Percentiles rank a stretch among this genome's conserved stretches.
Evolutionary conservation across 345 rosid genomes (phyloP).

Genomic region (Physaria fendleri): DNA sequence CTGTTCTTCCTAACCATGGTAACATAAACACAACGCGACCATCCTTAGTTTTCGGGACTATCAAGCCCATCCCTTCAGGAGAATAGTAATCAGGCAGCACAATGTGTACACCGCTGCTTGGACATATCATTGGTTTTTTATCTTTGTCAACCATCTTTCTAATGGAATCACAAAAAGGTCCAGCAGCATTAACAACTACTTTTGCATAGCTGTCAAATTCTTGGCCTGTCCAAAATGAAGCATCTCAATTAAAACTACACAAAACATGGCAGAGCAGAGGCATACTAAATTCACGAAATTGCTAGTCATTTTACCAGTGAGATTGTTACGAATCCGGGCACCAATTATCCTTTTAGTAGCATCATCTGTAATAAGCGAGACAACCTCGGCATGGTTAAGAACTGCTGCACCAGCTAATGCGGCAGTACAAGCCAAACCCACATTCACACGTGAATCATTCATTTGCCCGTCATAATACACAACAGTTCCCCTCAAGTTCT

Average conservation of each 20-base stretch:
- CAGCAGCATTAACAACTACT: slow-evolving; percentile 91
- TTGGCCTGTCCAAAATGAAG: slow-evolving; percentile 41
- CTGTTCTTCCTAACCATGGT: slow-evolving; percentile 97
- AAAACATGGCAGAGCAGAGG: not conserved
- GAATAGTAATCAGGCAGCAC: slow-evolving; percentile 97
- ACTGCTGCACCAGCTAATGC: slow-evolving; percentile 92
- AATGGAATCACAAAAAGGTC: slow-evolving; percentile 89
- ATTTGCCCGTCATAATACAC: slow-evolving; percentile 98
- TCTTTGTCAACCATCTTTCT: slow-evolving; percentile 76
- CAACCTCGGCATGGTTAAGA: slow-evolving; percentile 91
- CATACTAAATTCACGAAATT: not conserved
- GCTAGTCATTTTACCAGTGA: slow-evolving; percentile 50
- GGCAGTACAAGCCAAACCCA: slow-evolving; percentile 86
- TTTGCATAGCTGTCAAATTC: slow-evolving; percentile 85
- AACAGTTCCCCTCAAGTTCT: slow-evolving; percentile 75
- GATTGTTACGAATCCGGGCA: slow-evolving; percentile 79
- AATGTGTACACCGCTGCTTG: slow-evolving; percentile 95
- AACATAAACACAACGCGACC: slow-evolving; percentile 97
- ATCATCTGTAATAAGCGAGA: slow-evolving; percentile 70
- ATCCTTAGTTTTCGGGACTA: slow-evolving; percentile 98
- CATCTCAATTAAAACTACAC: slow-evolving; percentile 3
- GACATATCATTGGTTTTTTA: slow-evolving; percentile 70
- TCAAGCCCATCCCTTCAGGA: slow-evolving; percentile 99
- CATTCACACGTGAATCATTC: slow-evolving; percentile 94
- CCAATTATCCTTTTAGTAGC: slow-evolving; percentile 52